phyloP scores from a whole-genome alignment of 768 basidiomycete species.

The Chalciporus piperatus region DNA sequence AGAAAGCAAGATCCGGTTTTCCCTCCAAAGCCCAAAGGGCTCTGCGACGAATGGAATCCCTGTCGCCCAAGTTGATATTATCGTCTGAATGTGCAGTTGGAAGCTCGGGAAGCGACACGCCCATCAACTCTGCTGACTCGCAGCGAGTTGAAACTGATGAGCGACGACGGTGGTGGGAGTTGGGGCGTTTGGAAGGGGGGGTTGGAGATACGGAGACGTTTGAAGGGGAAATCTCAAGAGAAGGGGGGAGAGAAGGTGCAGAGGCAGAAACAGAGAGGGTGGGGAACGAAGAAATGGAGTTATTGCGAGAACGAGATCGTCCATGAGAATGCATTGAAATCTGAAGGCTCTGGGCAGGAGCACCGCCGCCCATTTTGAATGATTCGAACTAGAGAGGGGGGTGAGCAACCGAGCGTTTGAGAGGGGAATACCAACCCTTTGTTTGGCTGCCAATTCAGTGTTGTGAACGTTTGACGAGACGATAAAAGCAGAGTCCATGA shows the following conservation, averaged over 20 bases:
- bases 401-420: not conserved
- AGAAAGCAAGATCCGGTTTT: conserved; percentile 64
- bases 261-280: conserved; percentile 41
- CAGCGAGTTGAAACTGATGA: conserved; percentile 87
- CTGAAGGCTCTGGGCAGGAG: conserved; percentile 37
- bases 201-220: conserved; percentile 27
- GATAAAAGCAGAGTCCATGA: conserved; percentile 40
- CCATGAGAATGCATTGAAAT: conserved; percentile 33
- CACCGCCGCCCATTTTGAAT: conserved; percentile 59
- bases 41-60: conserved; percentile 75
- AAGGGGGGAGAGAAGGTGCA: conserved; percentile 35
- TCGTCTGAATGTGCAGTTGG: conserved; percentile 61
- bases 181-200: conserved; percentile 46
- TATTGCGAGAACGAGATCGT: conserved; percentile 67
- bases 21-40: conserved; percentile 89
- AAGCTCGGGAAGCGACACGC: conserved; percentile 67
- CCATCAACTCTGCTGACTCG: conserved; percentile 92
- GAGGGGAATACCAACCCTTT: conserved; percentile 34
- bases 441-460: conserved; percentile 36
- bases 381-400: conserved; percentile 54
- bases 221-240: conserved; percentile 37
- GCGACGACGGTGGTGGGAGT: conserved; percentile 80
- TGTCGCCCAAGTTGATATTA: conserved; percentile 65
- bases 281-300: conserved; percentile 43
- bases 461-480: conserved; percentile 27